phyloP scores from a whole-genome alignment of 2,329 filamentous ascomycete species.

The Dactylellina leptospora region DNA sequence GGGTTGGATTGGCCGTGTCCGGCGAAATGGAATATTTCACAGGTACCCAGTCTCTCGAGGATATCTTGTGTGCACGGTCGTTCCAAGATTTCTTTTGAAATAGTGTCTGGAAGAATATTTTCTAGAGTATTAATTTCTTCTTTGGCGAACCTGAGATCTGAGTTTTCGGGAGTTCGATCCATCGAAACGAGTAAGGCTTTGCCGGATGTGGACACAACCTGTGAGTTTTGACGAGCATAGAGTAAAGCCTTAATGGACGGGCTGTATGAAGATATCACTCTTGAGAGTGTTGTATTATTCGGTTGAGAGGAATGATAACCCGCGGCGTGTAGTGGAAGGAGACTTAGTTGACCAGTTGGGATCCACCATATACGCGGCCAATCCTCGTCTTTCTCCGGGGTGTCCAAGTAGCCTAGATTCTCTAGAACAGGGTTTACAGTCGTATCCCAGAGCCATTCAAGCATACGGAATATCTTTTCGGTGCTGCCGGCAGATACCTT shows the following conservation, averaged over 20 bases:
- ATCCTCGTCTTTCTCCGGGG: constrained; percentile 13
- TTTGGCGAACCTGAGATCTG: constrained; percentile 4
- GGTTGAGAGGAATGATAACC: constrained; percentile 48
- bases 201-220: background rate
- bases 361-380: constrained; percentile 52
- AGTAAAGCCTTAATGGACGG: constrained; percentile 59
- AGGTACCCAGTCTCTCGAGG: constrained; percentile 24
- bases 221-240: constrained; percentile 53
- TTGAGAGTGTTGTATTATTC: constrained; percentile 58
- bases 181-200: constrained; percentile 59
- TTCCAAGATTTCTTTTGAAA: background rate
- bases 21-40: constrained; percentile 62
- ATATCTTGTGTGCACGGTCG: constrained; percentile 28
- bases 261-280: constrained; percentile 61
- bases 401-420: constrained; percentile 55
- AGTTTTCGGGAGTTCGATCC: constrained; percentile 55
- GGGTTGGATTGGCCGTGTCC: constrained; percentile 59
- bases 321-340: constrained; percentile 45
- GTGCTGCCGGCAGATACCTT: background rate
- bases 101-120: background rate
- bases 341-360: constrained; percentile 27
- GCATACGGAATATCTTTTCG: background rate
- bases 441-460: constrained; percentile 59
- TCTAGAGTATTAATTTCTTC: constrained; percentile 9
- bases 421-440: constrained; percentile 57